A percentile compares a stretch with the other conserved stretches of the same genome.
Evolutionary conservation across 164 flowering plant species (phyloP).

Genomic region (grape (Vitis vinifera)): DNA sequence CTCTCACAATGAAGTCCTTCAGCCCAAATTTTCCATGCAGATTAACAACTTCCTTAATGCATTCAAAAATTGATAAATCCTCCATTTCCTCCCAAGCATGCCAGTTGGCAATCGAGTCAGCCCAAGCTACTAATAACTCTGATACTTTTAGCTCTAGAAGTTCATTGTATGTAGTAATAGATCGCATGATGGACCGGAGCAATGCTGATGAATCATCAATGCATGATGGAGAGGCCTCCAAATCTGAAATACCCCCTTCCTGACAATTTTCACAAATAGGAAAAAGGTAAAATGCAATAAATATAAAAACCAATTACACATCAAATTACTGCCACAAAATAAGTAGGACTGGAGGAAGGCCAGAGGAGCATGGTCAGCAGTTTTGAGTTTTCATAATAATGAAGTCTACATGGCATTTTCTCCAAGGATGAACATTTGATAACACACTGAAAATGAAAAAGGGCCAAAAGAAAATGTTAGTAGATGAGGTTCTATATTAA

Average conservation of each 20-base stretch:
- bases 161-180: slow-evolving; percentile 29
- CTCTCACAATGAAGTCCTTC: slow-evolving; percentile 42
- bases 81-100: slow-evolving; percentile 85
- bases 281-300: neutral
- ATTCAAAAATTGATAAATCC: slow-evolving; percentile 57
- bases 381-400: neutral
- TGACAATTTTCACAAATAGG: slow-evolving; percentile 17
- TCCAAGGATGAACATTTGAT: neutral
- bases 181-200: slow-evolving; percentile 50
- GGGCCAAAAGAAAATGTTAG: no score
- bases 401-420: neutral
- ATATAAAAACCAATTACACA: neutral
- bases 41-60: slow-evolving; percentile 55
- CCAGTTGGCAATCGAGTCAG: slow-evolving; percentile 72
- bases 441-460: no score
- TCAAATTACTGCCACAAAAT: neutral
- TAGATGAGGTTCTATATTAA: no score
- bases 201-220: slow-evolving; percentile 58
- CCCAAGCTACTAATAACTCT: slow-evolving; percentile 63
- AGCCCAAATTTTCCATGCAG: slow-evolving; percentile 43
- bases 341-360: neutral
- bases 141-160: slow-evolving; percentile 49
- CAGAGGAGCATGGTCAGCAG: no score
- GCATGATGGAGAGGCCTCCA: slow-evolving; percentile 44
- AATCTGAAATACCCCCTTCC: slow-evolving; percentile 36